Evolutionary conservation across 2,329 filamentous ascomycete species (phyloP), one percentile per base, ranked within the genome.

Genomic region (Sclerotinia minor): DNA sequence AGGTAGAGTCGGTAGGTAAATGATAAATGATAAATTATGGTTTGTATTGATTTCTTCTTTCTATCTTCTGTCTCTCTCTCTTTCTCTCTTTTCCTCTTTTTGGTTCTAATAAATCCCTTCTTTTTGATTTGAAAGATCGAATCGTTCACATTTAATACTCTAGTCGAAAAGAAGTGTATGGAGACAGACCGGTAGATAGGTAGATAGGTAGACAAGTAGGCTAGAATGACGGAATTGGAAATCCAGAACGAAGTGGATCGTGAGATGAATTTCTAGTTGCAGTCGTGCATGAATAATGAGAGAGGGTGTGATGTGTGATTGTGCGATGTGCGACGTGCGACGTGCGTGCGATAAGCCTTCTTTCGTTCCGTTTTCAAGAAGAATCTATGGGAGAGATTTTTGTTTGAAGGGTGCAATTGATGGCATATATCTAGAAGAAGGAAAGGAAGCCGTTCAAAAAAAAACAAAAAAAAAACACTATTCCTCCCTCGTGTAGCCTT

Each of bases 201-300:
- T 35, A 9, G 35, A 35, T 6, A 35, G 35, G 21, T 41, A 41
- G 19, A 38, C 2, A 57, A n/a, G 7, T 8, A 57, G 32, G n/a
- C 35, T 32, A 38, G 15, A 17, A 13, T 57, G 54, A 21, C 35
- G 32, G 35, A 24, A 38, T 57, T 7, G 32, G 32, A 38, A 41
- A 41, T 41, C 38, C 38, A 41, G 38, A 41, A 57, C 11, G 54
- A 57, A 38, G 54, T n/a, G 54, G 54, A 38, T 41, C 54, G 35
- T 57, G 13, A 57, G 54, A 57, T 57, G 32, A 57, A 57, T 57
- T 38, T 57, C 54, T 41, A 41, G 13, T 57, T 57, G 54, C n/a
- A n/a, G 54, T 57, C 54, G 35, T 57, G 54, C 35, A 52, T 57
- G 53, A 55, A 21, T 55, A 15, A 41, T 41, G 3, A 38, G 53